Evolutionary conservation across 768 basidiomycete genomes (phyloP), one percentile per base, ranked within the genome.

Genomic region (Rhizopogon rudus): DNA sequence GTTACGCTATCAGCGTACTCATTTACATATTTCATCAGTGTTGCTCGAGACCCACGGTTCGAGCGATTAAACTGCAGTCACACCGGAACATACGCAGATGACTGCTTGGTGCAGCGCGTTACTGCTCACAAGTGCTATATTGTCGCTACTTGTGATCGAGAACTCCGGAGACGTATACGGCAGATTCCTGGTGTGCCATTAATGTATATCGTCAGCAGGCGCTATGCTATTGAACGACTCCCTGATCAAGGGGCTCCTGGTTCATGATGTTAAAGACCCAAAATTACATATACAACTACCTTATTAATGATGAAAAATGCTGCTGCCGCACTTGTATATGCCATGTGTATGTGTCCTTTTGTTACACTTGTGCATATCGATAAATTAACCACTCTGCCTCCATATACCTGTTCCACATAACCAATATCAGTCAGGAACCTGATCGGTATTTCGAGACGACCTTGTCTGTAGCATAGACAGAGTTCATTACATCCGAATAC

Each of bases 61-160:
- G 97, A 99, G 67, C 87, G 96, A 43, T 79, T 99, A 44, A 81
- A 80, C 44, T 99, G 97, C 71, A 86, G 90, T 39, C 97, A 99
- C 70, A 77, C 83, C 4, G 97, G 97, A 20, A 97, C 94, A n/a
- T 99, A 99, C 66, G 97, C 97, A 17, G 97, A 99, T 68, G 97
- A 99, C 76, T 99, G 97, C 68, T 81, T 99, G 20, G 91, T 99
- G 16, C 92, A 98, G 67, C 88, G 97, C 33, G 93, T 98, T 9
- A 92, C 91, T 3, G 83, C 94, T 7, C 93, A 95, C 74, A 91
- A 92, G 67, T 98, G 95, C 71, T 98, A 91, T 71, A 87, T 99
- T 60, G 95, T 99, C 42, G 97, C 97, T 5, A 98, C 97, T 22
- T 98, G 96, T 66, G 97, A 99, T 79, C 80, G 95, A 56, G 95